Evolutionary conservation across 805 yeast genomes (phyloP), one percentile per base, ranked within the genome.

Genomic region (Myxozyma sirexii): DNA sequence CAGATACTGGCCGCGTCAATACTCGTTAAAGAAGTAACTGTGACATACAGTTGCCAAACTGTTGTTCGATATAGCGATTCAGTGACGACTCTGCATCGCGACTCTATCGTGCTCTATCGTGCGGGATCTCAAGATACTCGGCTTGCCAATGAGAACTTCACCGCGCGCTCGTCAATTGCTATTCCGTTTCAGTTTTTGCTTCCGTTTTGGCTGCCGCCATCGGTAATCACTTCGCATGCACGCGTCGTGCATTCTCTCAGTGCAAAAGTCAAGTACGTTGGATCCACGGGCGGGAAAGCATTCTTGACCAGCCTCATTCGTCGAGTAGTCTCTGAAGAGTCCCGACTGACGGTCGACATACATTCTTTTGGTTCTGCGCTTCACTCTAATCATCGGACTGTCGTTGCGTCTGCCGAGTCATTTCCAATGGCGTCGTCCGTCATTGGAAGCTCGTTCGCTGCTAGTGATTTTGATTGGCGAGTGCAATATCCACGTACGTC

Each of bases 181-280:
- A 24, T 31, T 13, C 59, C 55, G n/a, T 49, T 56, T 35, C 23
- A 27, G 4, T 6, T 56, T 8, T 23, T 19, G 17, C 6, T 50
- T 19, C 60, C 60, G 7, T 33, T 24, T 4, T 56, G 56, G 54
- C 50, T 56, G 23, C 60, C 60, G 13, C 46, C 56, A 10, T 33
- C 56, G 39, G 15, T 56, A 27, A 12, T 15, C 26, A 37, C 60
- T 1, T 15, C 47, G n/a, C 51, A 56, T 21, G 17, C 56, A 4
- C 35, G 41, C 27, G 48, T 50, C 35, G 44, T 56, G 21, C 60
- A 56, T 23, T 26, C 46, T 8, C 26, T 56, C 27, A 8, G 19
- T n/a, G 60, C 60, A 4, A 56, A 44, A 29, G 17, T 56, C 7
- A 56, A 44, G 26, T 56, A 50, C 52, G 10, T n/a, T n/a, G n/a